Conservation (phyloP, 2,329 filamentous ascomycete genomes). For the Aspergillus intermedius region DNA sequence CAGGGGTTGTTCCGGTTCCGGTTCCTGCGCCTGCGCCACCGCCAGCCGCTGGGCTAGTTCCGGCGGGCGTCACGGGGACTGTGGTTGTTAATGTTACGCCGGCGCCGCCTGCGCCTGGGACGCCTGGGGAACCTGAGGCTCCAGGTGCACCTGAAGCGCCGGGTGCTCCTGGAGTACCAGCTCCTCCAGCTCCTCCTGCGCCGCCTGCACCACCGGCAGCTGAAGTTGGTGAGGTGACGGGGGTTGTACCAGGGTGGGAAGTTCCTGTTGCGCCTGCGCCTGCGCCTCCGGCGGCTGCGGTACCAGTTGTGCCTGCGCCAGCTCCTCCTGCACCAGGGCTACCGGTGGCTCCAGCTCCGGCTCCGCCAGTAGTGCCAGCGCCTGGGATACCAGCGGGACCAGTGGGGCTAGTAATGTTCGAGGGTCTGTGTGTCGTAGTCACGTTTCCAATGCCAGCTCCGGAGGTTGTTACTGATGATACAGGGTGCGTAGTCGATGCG, state of each 20-base stretch:
- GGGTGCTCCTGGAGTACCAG: too few relatives aligned
- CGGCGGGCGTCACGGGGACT: neutral
- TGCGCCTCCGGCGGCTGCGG: neutral
- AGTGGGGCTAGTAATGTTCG: neutral
- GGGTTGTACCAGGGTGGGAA: neutral
- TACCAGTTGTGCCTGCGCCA: too few relatives aligned
- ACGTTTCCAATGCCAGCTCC: neutral
- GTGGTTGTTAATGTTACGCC: neutral
- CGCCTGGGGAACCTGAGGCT: too few relatives aligned
- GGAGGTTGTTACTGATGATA: neutral
- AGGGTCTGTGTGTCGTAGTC: neutral
- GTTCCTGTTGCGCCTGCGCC: neutral
- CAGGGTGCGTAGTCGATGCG: too few relatives aligned
- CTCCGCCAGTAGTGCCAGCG: neutral
- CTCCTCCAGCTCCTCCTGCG: too few relatives aligned
- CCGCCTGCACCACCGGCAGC: neutral
- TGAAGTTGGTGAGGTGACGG: neutral
- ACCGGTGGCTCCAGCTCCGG: neutral
- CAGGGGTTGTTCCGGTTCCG: neutral
- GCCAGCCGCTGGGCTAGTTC: too few relatives aligned
- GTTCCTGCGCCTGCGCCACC: neutral
- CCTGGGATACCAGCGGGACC: neutral
- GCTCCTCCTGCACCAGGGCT: too few relatives aligned
- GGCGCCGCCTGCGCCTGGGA: too few relatives aligned
- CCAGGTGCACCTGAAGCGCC: too few relatives aligned